Evolutionary conservation across 495 filamentous ascomycete species (phyloP).

Genomic region (Hyaloscypha finlandica): DNA sequence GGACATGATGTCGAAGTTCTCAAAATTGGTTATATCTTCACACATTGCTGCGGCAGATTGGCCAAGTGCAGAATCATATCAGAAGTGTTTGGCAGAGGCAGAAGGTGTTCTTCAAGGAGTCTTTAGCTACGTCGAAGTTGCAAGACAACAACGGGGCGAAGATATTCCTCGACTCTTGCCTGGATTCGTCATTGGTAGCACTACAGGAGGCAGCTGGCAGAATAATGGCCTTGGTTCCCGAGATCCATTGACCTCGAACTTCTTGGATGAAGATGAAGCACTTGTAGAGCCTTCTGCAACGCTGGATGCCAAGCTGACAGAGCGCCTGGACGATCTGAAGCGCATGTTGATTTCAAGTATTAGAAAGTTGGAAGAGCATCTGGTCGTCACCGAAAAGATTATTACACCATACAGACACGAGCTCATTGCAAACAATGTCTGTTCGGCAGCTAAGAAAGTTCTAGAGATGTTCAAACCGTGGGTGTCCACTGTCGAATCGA

Average conservation of each 20-base stretch:
- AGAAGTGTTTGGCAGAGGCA: constrained; percentile 94
- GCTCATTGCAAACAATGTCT: constrained; percentile 72
- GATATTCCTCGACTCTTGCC: constrained; percentile 86
- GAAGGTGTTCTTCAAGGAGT: constrained; percentile 93
- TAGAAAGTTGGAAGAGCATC: constrained; percentile 79
- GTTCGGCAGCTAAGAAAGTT: constrained; percentile 71
- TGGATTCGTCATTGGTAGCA: constrained; percentile 85
- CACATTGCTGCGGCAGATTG: constrained; percentile 96
- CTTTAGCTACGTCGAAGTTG: constrained; percentile 93
- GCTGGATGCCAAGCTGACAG: constrained; percentile 75
- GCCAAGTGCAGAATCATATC: constrained; percentile 80
- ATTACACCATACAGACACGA: constrained; percentile 70
- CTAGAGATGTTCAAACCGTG: constrained; percentile 85
- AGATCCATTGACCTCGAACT: constrained; percentile 71
- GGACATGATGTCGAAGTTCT: constrained; percentile 99
- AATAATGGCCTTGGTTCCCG: constrained; percentile 76
- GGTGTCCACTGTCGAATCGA: constrained; percentile 83
- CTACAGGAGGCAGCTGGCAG: constrained; percentile 86
- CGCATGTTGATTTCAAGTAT: constrained; percentile 78
- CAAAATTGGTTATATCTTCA: constrained; percentile 96
- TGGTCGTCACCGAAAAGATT: constrained; percentile 74
- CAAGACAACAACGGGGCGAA: constrained; percentile 86
- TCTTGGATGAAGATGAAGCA: constrained; percentile 84
- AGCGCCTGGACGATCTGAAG: constrained; percentile 82
- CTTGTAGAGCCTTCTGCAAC: constrained; percentile 68